Evolutionary conservation across 768 basidiomycete genomes (phyloP).

Genomic region (Rhodotorula paludigena): DNA sequence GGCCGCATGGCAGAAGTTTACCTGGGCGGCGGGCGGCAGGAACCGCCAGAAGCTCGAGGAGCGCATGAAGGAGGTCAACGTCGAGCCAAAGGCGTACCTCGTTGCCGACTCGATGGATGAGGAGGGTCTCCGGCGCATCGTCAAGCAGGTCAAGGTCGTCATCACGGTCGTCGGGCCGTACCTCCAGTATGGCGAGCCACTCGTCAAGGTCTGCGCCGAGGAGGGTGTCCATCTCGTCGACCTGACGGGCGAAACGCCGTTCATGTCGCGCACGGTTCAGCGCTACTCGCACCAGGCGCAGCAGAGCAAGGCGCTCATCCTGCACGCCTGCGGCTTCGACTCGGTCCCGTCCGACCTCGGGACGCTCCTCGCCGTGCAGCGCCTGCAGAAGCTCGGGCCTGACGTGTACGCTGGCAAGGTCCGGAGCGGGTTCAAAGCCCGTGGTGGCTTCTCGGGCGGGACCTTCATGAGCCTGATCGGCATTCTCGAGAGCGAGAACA

Average conservation of each 20-base stretch:
- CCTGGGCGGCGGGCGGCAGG: conserved; percentile 65
- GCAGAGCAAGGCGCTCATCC: conserved; percentile 66
- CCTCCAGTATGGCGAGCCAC: conserved; percentile 64
- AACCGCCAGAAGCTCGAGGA: conserved; percentile 60
- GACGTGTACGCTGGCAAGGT: conserved; percentile 51
- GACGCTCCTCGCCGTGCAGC: conserved; percentile 64
- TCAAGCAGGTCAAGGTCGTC: conserved; percentile 61
- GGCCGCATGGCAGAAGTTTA: conserved; percentile 58
- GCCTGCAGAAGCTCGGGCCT: conserved; percentile 54
- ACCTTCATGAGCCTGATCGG: conserved; percentile 53
- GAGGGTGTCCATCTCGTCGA: conserved; percentile 81
- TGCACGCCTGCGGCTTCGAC: conserved; percentile 63
- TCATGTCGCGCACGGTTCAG: conserved; percentile 61
- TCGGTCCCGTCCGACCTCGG: conserved; percentile 70
- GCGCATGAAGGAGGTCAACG: conserved; percentile 53
- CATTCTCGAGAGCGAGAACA: conserved; percentile 45
- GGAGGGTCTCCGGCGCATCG: conserved; percentile 56
- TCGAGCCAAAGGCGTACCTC: conserved; percentile 51
- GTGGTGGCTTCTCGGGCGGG: conserved; percentile 62
- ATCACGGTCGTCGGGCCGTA: conserved; percentile 70
- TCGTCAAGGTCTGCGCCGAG: conserved; percentile 71
- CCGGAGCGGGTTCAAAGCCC: conserved; percentile 54
- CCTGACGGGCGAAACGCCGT: conserved; percentile 64
- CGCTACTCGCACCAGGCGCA: conserved; percentile 66
- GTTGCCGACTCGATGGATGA: conserved; percentile 59